phyloP scores from a whole-genome alignment of 2,329 filamentous ascomycete genomes.

The Phialophora verrucosa region DNA sequence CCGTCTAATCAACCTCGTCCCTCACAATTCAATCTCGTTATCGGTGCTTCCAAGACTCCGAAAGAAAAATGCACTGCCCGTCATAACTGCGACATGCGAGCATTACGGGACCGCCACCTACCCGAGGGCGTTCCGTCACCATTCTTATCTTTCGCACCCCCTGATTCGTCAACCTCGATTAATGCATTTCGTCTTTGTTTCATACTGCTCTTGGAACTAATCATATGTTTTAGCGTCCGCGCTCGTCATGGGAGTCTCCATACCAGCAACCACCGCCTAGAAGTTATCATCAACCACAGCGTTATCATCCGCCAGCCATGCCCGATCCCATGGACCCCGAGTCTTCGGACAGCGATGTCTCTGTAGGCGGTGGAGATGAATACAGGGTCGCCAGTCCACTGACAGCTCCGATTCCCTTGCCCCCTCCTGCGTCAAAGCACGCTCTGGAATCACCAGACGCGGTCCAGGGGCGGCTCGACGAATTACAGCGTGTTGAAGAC shows the following conservation, averaged over 20 bases:
- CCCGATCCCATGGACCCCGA: constrained; percentile 37
- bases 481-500: constrained; percentile 36
- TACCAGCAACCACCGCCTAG: constrained; percentile 22
- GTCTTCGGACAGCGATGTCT: constrained; percentile 38
- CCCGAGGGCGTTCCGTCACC: not conserved
- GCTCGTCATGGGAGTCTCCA: constrained; percentile 33
- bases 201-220: constrained; percentile 26
- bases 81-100: not conserved
- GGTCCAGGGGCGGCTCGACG: constrained; percentile 34
- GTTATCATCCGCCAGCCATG: constrained; percentile 18
- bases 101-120: not conserved
- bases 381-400: constrained; percentile 29
- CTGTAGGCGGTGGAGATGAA: constrained; percentile 30
- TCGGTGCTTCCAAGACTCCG: constrained; percentile 15
- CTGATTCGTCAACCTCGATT: constrained; percentile 17
- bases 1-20: constrained; percentile 16
- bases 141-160: not conserved
- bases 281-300: constrained; percentile 19
- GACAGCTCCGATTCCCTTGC: constrained; percentile 35
- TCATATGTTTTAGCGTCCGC: constrained; percentile 31
- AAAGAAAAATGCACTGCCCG: not conserved
- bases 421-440: constrained; percentile 36
- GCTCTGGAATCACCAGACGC: constrained; percentile 36
- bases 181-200: constrained; percentile 15
- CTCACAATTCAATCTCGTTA: constrained; percentile 11